Conservation (phyloP, 2,329 filamentous ascomycete genomes). For the Calonectria montana region DNA sequence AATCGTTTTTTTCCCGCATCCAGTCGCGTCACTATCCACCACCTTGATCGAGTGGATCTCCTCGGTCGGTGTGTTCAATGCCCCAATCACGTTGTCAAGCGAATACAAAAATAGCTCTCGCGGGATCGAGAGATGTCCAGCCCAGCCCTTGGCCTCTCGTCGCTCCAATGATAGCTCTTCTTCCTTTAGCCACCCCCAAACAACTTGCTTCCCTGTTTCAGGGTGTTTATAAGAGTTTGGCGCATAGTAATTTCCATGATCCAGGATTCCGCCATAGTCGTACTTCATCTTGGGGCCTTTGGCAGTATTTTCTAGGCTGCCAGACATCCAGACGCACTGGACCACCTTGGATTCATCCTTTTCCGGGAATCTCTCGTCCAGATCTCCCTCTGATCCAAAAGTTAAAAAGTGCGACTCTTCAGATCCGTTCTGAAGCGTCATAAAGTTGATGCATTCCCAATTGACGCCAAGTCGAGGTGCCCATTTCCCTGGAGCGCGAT, state of each 20-base stretch:
- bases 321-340: constrained; percentile 55
- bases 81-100: constrained; percentile 48
- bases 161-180: constrained; percentile 54
- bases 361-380: not conserved
- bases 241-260: constrained; percentile 61
- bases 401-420: constrained; percentile 54
- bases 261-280: constrained; percentile 57
- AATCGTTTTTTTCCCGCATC: constrained; percentile 46
- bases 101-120: constrained; percentile 55
- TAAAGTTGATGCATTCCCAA: constrained; percentile 62
- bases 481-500: constrained; percentile 54
- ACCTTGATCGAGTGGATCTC: constrained; percentile 56
- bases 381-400: constrained; percentile 57
- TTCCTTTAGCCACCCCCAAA: constrained; percentile 21
- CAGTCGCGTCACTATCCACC: not conserved
- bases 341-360: not conserved
- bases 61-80: constrained; percentile 48
- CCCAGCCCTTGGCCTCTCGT: constrained; percentile 60
- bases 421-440: constrained; percentile 50
- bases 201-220: not conserved
- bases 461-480: constrained; percentile 62
- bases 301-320: constrained; percentile 36
- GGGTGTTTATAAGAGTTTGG: constrained; percentile 50
- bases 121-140: constrained; percentile 59
- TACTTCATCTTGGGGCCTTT: constrained; percentile 44